Evolutionary conservation across 805 yeast genomes (phyloP), one percentile per base, ranked within the genome.

Genomic region (Hemisphaericaspora nanyangensis): DNA sequence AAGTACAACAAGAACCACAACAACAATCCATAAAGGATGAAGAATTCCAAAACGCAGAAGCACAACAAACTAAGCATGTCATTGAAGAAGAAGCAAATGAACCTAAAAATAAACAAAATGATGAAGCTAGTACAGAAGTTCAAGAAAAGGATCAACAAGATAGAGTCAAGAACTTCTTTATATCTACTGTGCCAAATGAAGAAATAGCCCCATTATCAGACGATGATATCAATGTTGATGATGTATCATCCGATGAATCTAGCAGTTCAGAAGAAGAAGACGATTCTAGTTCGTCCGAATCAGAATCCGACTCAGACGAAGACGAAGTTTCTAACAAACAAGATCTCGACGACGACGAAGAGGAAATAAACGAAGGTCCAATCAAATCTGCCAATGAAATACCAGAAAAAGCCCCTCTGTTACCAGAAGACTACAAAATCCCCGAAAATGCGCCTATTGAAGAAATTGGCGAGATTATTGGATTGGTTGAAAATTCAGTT

Each of bases 361-460:
- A 67, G 0, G 73, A 65, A 8, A 47, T 55, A 1, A 58, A 63
- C 4, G 62, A 60, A 1, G 88, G 79, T 0, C 95, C 95, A 1
- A 85, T 91, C 17, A 58, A 68, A 22, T 88, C 97, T 1, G 82
- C 80, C 43, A 83, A 91, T 55, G 98, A 91, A 53, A 60, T 81
- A 2, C 88, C 86, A 38, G 95, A 82, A 50, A 66, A 63, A 0
- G 83, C 88, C 0, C 82, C 84, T 0, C 63, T 63, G 17, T 58
- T 91, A 2, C 95, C 96, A 0, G 77, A 70, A 10, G 86, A 73
- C 40, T 85, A 82, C 47, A 54, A 51, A 11, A 72, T 91, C 17
- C 74, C 73, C 1, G 73, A 66, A n/a, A 61, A 63, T 6, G 80
- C 88, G 2, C 80, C 83, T 0, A 74, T 90, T 11, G 85, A 86